Evolutionary conservation across 495 filamentous ascomycete genomes (phyloP).

Genomic region (Parmelia sp.): DNA sequence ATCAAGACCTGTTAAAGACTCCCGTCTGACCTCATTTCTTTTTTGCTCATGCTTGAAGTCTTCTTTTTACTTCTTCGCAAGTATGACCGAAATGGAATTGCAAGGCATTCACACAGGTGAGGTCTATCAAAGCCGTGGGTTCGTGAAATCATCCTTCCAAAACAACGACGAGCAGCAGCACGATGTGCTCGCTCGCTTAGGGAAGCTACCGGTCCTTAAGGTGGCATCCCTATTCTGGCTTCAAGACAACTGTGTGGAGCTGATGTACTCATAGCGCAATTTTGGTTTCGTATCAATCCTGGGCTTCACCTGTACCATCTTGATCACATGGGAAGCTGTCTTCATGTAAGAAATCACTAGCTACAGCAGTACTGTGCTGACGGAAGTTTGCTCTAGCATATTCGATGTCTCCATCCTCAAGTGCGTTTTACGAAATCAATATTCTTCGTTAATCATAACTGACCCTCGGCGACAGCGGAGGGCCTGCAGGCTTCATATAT

Average conservation of each 20-base stretch:
- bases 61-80: neutral
- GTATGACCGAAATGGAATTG: neutral
- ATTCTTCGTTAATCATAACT: constrained; percentile 18
- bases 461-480: constrained; percentile 36
- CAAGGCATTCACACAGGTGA: neutral
- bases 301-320: constrained; percentile 15
- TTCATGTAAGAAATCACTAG: constrained; percentile 4
- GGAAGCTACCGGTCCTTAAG: constrained; percentile 10
- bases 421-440: neutral
- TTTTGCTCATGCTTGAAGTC: neutral
- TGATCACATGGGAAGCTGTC: constrained; percentile 14
- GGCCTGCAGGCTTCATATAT: constrained; percentile 48
- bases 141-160: neutral
- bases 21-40: neutral
- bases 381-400: neutral
- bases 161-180: constrained; percentile 1
- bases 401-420: constrained; percentile 6
- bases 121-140: neutral
- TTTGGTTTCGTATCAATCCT: constrained; percentile 18
- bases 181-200: neutral
- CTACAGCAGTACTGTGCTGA: neutral
- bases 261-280: constrained; percentile 9
- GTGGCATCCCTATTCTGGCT: neutral
- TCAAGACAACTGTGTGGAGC: neutral
- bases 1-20: too few relatives aligned